phyloP scores from a whole-genome alignment of 116 monocot species.

The Cymodocea nodosa region DNA sequence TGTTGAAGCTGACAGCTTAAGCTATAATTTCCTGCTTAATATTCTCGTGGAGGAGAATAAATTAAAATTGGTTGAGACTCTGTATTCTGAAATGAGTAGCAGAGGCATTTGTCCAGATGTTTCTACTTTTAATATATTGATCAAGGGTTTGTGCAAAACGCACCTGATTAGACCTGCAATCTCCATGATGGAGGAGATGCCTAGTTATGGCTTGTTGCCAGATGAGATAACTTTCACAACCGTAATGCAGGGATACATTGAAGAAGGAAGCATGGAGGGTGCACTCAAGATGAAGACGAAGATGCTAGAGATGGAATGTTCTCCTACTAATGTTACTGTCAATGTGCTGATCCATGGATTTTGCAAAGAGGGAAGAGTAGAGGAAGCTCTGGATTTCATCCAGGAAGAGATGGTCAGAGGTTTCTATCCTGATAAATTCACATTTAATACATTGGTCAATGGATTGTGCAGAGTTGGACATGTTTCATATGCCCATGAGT shows the following conservation, averaged over 20 bases:
- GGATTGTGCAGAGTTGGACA: constrained; percentile 71
- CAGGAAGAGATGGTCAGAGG: constrained; percentile 53
- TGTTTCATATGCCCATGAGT: constrained; percentile 45
- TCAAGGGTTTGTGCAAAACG: constrained; percentile 69
- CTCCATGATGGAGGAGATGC: constrained; percentile 77
- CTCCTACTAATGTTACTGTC: constrained; percentile 43
- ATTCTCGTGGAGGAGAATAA: constrained; percentile 56
- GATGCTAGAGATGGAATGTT: constrained; percentile 57
- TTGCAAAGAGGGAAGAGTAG: constrained; percentile 54
- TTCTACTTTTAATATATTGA: constrained; percentile 76
- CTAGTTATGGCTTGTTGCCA: constrained; percentile 32
- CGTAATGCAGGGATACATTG: constrained; percentile 71
- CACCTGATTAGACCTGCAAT: constrained; percentile 61
- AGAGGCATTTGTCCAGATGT: constrained; percentile 47
- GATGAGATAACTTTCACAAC: constrained; percentile 90
- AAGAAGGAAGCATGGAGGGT: constrained; percentile 56
- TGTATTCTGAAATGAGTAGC: constrained; percentile 55
- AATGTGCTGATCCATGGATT: constrained; percentile 66
- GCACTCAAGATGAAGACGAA: constrained; percentile 49
- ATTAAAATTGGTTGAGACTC: constrained; percentile 60
- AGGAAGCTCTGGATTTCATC: constrained; percentile 59
- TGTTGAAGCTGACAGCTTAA: constrained; percentile 26
- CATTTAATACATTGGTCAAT: constrained; percentile 68
- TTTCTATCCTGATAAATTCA: constrained; percentile 68
- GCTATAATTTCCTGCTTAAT: constrained; percentile 64